Conservation (phyloP, 805 yeast genomes). For the Ogataea salicorniae region DNA sequence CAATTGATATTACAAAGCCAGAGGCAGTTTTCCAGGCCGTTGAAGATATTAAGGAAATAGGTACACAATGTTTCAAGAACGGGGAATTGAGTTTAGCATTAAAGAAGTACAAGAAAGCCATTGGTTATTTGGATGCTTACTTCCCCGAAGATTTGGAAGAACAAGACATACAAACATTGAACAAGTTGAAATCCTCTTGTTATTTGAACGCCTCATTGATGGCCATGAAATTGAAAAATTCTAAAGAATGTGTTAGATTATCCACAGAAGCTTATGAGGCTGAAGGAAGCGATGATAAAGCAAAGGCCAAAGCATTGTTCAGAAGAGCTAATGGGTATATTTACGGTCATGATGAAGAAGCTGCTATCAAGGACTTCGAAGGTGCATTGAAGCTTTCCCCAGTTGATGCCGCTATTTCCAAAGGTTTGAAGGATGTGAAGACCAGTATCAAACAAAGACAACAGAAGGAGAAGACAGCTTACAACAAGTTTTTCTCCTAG, state of each 20-base stretch:
- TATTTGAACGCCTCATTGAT: slow-evolving; percentile 71
- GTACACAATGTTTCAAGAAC: slow-evolving; percentile 67
- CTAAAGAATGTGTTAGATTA: slow-evolving; percentile 49
- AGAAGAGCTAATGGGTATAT: slow-evolving; percentile 78
- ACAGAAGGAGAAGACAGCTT: slow-evolving; percentile 68
- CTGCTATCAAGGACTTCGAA: slow-evolving; percentile 61
- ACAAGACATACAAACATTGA: slow-evolving; percentile 45
- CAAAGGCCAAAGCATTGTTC: slow-evolving; percentile 79
- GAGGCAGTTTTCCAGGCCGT: slow-evolving; percentile 65
- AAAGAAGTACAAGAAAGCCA: slow-evolving; percentile 69
- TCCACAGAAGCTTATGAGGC: slow-evolving; percentile 64
- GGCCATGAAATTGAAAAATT: slow-evolving; percentile 57
- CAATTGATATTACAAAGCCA: slow-evolving; percentile 54
- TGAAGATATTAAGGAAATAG: slow-evolving; percentile 63
- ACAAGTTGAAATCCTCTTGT: slow-evolving; percentile 56
- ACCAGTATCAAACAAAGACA: slow-evolving; percentile 44
- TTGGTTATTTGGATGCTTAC: slow-evolving; percentile 62
- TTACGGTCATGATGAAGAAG: slow-evolving; percentile 59
- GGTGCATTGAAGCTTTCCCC: slow-evolving; percentile 63
- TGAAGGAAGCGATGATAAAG: slow-evolving; percentile 54
- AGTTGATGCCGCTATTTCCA: slow-evolving; percentile 63
- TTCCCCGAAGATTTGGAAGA: slow-evolving; percentile 64
- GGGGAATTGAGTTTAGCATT: slow-evolving; percentile 54
- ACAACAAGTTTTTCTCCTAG: slow-evolving; percentile 58
- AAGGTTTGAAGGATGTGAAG: slow-evolving; percentile 59